These are phyloP conservation scores for Geosmithia flava DNA, from an alignment of 2,329 filamentous ascomycete genomes.

Conservation along the genomic window DNA sequence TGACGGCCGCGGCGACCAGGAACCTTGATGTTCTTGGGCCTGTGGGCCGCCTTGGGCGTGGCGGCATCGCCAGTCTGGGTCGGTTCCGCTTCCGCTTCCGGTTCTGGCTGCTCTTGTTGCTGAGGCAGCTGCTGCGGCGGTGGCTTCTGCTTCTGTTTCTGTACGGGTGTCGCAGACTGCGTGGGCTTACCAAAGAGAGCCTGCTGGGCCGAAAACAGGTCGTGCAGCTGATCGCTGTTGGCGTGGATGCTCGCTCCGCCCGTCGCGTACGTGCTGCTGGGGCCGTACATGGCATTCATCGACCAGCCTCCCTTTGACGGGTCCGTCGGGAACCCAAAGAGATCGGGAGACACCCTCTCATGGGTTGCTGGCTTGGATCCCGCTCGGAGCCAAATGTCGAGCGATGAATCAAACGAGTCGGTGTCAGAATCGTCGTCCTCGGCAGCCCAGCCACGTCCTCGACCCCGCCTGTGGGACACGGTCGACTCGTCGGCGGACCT, in stretches of 20 bases:
- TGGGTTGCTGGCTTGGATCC: slow-evolving; percentile 24
- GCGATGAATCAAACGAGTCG: slow-evolving; percentile 32
- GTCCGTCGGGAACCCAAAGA: slow-evolving; percentile 38
- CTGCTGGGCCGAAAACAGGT: slow-evolving; percentile 29
- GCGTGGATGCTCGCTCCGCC: slow-evolving; percentile 12
- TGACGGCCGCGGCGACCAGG: slow-evolving; percentile 8
- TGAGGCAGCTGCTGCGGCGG: slow-evolving; percentile 36
- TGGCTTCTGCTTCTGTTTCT: background rate
- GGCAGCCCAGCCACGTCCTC: slow-evolving; percentile 27
- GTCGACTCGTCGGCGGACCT: slow-evolving; percentile 34
- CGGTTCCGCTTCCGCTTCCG: slow-evolving; percentile 7
- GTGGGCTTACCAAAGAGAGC: slow-evolving; percentile 23
- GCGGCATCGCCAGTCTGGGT: background rate
- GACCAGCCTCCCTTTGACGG: slow-evolving; percentile 29
- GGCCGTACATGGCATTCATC: slow-evolving; percentile 33
- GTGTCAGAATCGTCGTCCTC: slow-evolving; percentile 26
- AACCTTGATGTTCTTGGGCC: slow-evolving; percentile 12
- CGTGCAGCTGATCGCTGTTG: slow-evolving; percentile 29
- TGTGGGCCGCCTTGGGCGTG: slow-evolving; percentile 3
- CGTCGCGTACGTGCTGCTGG: slow-evolving; percentile 4
- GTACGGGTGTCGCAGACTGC: slow-evolving; percentile 28
- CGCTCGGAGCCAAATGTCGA: slow-evolving; percentile 43
- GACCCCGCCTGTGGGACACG: slow-evolving; percentile 22
- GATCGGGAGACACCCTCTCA: slow-evolving; percentile 31
- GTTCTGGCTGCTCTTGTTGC: slow-evolving; percentile 28